phyloP scores from a whole-genome alignment of 306 rosid genomes.

The Quercus gilva region DNA sequence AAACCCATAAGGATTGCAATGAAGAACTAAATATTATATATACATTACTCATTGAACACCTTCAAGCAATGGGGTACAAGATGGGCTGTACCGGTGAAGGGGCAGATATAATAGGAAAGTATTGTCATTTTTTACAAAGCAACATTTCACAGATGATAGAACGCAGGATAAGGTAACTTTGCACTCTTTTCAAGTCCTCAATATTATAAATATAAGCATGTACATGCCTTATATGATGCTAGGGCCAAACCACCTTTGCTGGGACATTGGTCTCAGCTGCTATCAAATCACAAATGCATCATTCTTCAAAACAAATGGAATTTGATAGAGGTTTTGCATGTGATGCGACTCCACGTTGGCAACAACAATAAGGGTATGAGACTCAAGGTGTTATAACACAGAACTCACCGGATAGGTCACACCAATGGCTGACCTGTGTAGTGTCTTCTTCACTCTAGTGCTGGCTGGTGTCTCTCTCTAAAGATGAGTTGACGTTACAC shows the following conservation, averaged over 20 bases:
- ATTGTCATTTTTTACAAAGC: neutral
- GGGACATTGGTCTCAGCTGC: neutral
- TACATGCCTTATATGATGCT: neutral
- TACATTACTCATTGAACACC: neutral
- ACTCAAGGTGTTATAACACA: neutral
- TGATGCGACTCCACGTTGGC: neutral
- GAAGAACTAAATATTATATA: neutral
- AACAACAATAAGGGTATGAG: neutral
- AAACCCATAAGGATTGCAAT: neutral
- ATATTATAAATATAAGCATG: neutral
- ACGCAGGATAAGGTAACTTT: neutral
- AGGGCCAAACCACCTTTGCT: neutral
- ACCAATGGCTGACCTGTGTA: neutral
- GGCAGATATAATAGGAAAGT: neutral
- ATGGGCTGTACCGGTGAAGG: neutral
- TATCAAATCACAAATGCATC: neutral
- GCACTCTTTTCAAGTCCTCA: neutral
- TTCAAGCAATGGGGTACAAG: neutral
- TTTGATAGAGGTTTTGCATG: neutral
- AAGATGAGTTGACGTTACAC: constrained; percentile 20
- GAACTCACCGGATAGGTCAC: neutral
- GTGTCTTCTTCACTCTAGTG: constrained; percentile 24
- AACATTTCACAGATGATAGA: neutral
- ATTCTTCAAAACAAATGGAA: neutral
- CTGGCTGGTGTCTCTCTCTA: constrained; percentile 39